Conservation (phyloP, 176 grass and related monocot species). For the Rhynchospora tenuis region DNA sequence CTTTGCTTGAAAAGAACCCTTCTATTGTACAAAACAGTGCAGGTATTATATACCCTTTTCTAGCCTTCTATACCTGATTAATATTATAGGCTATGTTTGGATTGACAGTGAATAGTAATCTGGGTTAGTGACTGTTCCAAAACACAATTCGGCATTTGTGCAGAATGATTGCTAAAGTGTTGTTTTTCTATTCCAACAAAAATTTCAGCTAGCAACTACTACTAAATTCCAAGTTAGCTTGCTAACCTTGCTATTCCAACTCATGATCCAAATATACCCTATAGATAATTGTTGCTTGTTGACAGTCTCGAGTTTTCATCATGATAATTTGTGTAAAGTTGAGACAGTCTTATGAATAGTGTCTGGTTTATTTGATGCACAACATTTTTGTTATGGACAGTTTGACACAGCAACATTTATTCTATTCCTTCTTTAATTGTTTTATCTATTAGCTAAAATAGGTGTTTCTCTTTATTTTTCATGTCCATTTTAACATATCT, state of each 20-base stretch:
- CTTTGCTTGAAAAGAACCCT: conserved; percentile 74
- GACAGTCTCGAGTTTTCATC: not conserved
- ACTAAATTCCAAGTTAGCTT: no score
- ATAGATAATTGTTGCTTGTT: not conserved
- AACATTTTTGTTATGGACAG: not conserved
- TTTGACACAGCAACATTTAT: not conserved
- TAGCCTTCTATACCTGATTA: not conserved
- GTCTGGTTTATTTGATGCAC: not conserved
- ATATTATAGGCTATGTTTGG: not conserved
- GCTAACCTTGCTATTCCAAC: no score
- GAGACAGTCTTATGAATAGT: not conserved
- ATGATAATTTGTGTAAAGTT: not conserved
- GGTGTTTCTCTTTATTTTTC: not conserved
- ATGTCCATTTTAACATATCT: not conserved
- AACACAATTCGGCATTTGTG: no score
- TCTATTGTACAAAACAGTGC: conserved; percentile 24
- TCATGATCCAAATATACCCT: not conserved
- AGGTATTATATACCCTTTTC: conserved; percentile 27
- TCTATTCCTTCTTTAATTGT: not conserved
- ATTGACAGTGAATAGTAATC: no score
- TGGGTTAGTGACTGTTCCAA: no score
- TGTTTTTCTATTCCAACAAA: no score
- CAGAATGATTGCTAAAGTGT: no score
- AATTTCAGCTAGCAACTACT: no score
- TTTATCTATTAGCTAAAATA: not conserved